Evolutionary conservation across 176 grass and related monocot species (phyloP).

Genomic region (Guadua angustifolia): DNA sequence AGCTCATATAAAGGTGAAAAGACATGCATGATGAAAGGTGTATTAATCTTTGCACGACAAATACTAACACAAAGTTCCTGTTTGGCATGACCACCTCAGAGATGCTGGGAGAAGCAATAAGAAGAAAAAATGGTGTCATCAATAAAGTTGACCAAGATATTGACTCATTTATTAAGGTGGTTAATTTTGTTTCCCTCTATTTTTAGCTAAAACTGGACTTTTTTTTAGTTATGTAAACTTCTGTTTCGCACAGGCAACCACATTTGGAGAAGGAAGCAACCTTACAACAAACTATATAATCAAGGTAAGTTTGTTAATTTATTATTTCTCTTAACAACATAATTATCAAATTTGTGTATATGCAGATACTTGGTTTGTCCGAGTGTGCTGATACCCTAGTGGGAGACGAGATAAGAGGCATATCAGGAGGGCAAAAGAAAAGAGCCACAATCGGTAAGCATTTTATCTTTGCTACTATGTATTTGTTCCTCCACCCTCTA

Average conservation of each 20-base stretch:
- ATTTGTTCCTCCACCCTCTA: too few species aligned
- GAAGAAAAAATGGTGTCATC: slow-evolving; percentile 64
- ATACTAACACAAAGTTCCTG: slow-evolving; percentile 36
- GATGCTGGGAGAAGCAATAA: slow-evolving; percentile 78
- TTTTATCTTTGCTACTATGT: slow-evolving; percentile 4
- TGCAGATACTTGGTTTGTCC: slow-evolving; percentile 81
- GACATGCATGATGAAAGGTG: background rate
- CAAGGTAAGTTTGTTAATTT: slow-evolving; percentile 58
- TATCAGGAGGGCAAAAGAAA: slow-evolving; percentile 99
- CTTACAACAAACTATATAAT: slow-evolving; percentile 86
- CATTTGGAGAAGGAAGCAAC: slow-evolving; percentile 83
- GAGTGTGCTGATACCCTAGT: slow-evolving; percentile 88
- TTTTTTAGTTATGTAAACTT: slow-evolving; percentile 43
- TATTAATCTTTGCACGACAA: slow-evolving; percentile 15
- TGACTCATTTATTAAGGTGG: slow-evolving; percentile 79
- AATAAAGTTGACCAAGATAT: slow-evolving; percentile 81
- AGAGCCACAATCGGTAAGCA: slow-evolving; percentile 79
- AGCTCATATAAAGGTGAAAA: too few species aligned
- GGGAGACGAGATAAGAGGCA: slow-evolving; percentile 92
- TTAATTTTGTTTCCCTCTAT: background rate
- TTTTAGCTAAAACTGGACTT: background rate
- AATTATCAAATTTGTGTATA: slow-evolving; percentile 26
- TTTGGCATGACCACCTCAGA: slow-evolving; percentile 55
- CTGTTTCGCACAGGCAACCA: slow-evolving; percentile 54
- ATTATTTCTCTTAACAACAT: slow-evolving; percentile 24